Base-by-base conservation (phyloP, 345 rosid species). In the Microthlaspi erraticum region DNA sequence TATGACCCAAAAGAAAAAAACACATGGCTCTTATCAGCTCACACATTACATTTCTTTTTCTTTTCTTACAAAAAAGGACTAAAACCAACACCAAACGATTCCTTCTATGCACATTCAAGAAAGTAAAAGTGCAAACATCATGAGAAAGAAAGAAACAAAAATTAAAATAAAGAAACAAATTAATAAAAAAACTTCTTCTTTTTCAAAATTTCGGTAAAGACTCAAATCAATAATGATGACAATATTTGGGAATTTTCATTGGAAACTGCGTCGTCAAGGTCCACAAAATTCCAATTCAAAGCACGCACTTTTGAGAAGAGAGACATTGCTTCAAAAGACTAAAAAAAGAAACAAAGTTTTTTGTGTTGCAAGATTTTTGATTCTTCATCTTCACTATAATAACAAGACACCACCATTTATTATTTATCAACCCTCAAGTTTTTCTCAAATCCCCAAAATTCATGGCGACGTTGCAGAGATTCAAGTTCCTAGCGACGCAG, bases 381-480 rank as follows among this genome's bases (percentile, higher is more conserved):
- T 82, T 71, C 29, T 26, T 70, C 68, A 58, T 26, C 71, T 68
- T 59, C 29, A 31, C 64, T 55, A 60, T 29, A 36, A 37, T 14
- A 17, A 59, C 46, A 8, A 66, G 13, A 52, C 70, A 43, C 37
- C 37, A 59, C 59, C 52, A 41, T 41, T 60, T 10, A 51, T 68
- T 33, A 33, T 14, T 33, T 33, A 33, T 14, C 29, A 44, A 34
- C 5, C 67, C 29, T 26, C 79, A 74, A 53, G 44, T 31, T 53
- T 62, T 62, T 79, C 42, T 42, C 70, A 57, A 33, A 48, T 48
- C 23, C 14, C 59, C 38, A 66, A 71, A 71, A 63, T 3, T 9
- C 6, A 90, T 93, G 98, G 91, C 97, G 19, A 59, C 98, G 14
- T 39, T 93, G 75, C 92, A 89, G 73, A 87, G 84, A 66, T 91